phyloP scores from a whole-genome alignment of 2,329 filamentous ascomycete species.

The Cladosporium sphaerospermum region DNA sequence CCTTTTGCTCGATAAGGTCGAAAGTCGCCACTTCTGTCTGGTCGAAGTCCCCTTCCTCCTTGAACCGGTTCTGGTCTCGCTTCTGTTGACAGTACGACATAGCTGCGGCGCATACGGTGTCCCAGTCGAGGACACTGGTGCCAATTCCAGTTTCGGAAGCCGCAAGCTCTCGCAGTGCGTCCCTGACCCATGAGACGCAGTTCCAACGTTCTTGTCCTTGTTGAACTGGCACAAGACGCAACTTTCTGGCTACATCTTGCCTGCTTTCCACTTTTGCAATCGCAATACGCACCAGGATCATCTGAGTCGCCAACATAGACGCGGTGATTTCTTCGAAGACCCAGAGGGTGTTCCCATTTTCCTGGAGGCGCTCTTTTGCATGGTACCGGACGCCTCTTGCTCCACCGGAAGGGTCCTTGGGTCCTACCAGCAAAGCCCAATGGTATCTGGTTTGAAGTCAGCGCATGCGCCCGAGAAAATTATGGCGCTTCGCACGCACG shows the following conservation, averaged over 20 bases:
- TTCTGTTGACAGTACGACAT: constrained; percentile 38
- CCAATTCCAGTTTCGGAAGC: constrained; percentile 30
- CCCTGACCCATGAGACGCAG: constrained; percentile 40
- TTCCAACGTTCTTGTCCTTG: constrained; percentile 32
- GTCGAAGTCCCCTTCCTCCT: constrained; percentile 31
- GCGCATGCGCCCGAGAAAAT: not conserved
- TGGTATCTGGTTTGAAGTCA: not conserved
- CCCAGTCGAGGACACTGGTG: constrained; percentile 31
- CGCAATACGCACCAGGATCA: constrained; percentile 4
- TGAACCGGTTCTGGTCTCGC: constrained; percentile 37
- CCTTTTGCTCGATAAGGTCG: constrained; percentile 23
- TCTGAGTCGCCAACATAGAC: not conserved
- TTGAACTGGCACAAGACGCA: not conserved
- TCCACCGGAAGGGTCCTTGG: not conserved
- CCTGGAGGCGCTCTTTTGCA: not conserved
- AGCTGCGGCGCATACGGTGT: constrained; percentile 29
- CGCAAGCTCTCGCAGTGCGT: constrained; percentile 32
- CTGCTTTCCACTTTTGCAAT: not conserved
- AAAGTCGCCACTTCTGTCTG: constrained; percentile 30
- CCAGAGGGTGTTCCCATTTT: not conserved
- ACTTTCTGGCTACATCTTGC: not conserved
- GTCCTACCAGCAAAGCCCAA: constrained; percentile 5
- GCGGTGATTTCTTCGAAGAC: not conserved
- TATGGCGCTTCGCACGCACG: not conserved
- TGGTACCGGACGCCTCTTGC: not conserved